Conservation (phyloP, 129 eudicot genomes). For the Tagetes patula region DNA sequence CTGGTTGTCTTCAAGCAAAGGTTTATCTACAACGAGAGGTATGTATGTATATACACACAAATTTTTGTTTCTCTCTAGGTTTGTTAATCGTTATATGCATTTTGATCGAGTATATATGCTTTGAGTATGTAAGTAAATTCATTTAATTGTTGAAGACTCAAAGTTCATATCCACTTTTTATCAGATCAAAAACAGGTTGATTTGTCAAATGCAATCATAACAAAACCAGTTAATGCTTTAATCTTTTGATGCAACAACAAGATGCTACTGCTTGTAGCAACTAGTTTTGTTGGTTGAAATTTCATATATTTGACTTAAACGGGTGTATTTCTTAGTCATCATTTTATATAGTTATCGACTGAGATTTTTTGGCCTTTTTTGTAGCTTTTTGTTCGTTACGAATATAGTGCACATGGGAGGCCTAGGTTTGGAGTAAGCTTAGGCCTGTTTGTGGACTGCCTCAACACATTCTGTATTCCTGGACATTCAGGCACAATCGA, state of each 20-base stretch:
- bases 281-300: slow-evolving; percentile 9
- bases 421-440: slow-evolving; percentile 92
- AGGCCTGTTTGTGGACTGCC: slow-evolving; percentile 85
- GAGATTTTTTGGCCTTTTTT: neutral
- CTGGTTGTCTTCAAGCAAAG: slow-evolving; percentile 93
- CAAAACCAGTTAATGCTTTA: neutral
- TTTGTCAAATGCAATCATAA: neutral
- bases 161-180: neutral
- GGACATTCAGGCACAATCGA: slow-evolving; percentile 67
- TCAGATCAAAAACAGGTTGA: neutral
- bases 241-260: slow-evolving; percentile 6
- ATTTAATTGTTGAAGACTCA: neutral
- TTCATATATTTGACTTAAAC: neutral
- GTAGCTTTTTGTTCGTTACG: slow-evolving; percentile 81
- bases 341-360: neutral
- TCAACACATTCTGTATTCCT: slow-evolving; percentile 77
- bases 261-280: slow-evolving; percentile 3
- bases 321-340: too few species aligned
- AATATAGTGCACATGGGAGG: slow-evolving; percentile 77
- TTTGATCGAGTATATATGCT: slow-evolving; percentile 3
- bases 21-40: slow-evolving; percentile 96
- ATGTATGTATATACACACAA: neutral
- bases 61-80: neutral
- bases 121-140: neutral
- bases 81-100: neutral